Conservation (phyloP, 495 filamentous ascomycete genomes). For the Tuber brumale region DNA sequence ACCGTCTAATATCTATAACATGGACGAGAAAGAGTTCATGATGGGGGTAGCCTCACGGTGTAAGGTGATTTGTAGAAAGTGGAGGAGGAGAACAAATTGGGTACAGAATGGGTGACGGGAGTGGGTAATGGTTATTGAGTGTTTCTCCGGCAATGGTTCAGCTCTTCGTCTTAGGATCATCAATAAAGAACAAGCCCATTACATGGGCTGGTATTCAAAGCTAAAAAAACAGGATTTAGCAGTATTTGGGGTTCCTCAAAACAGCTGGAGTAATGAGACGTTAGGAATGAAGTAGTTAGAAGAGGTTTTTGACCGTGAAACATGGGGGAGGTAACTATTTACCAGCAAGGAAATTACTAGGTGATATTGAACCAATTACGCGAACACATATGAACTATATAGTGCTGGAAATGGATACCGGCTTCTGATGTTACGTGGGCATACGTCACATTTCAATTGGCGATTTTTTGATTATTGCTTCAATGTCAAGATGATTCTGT, state of each 20-base stretch:
- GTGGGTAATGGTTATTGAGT: conserved; percentile 9
- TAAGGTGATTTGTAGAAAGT: conserved; percentile 5
- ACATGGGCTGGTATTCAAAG: conserved; percentile 6
- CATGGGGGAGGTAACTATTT: neutral
- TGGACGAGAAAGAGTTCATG: too few relatives aligned
- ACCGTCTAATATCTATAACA: too few relatives aligned
- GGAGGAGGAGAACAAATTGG: neutral
- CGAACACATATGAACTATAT: neutral
- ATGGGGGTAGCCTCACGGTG: neutral
- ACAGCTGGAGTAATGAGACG: conserved; percentile 7
- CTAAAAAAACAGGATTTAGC: conserved; percentile 3
- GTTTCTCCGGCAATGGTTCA: conserved; percentile 4
- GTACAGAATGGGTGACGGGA: conserved; percentile 10
- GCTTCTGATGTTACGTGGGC: conserved; percentile 10
- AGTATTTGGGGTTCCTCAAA: neutral
- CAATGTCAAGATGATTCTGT: neutral
- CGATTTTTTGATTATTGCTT: conserved; percentile 14
- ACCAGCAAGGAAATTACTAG: too few relatives aligned
- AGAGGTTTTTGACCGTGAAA: conserved; percentile 5
- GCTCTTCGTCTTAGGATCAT: conserved; percentile 3
- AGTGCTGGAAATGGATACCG: neutral
- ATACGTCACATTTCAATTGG: conserved; percentile 13
- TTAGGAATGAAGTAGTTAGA: conserved; percentile 12
- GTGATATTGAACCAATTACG: neutral
- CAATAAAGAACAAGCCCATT: conserved; percentile 11